A percentile compares a stretch with the other conserved stretches of the same genome.
Conservation (phyloP, 2,329 filamentous ascomycete species). For the Diplodia sapinea region DNA sequence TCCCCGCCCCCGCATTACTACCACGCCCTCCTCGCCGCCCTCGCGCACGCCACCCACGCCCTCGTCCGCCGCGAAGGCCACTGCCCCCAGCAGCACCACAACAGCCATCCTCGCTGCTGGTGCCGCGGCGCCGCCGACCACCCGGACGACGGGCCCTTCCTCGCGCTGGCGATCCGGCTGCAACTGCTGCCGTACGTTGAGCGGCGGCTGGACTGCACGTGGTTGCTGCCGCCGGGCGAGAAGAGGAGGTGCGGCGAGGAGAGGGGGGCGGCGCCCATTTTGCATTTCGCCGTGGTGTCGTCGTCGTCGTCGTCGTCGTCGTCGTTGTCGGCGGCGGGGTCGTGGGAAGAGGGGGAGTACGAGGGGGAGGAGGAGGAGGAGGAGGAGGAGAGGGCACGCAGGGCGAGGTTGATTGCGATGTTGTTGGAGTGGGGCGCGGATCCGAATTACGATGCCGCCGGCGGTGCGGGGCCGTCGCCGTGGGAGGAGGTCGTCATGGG, state of each 20-base stretch:
- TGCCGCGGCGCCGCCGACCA: slow-evolving; percentile 16
- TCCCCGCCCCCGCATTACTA: not conserved
- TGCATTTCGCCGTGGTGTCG: slow-evolving; percentile 1
- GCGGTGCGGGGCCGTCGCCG: not conserved
- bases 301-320: too few relatives aligned
- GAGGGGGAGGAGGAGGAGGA: not conserved
- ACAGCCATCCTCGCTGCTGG: not conserved
- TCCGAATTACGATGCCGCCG: not conserved
- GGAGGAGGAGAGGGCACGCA: not conserved
- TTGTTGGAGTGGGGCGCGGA: slow-evolving; percentile 18
- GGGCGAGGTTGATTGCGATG: not conserved
- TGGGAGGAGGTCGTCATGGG: slow-evolving; percentile 15
- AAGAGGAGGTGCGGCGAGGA: not conserved
- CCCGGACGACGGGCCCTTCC: not conserved
- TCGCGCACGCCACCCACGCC: not conserved
- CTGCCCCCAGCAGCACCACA: not conserved
- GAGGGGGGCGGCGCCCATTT: slow-evolving; percentile 36
- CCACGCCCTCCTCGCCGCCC: not conserved
- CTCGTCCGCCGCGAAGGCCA: not conserved
- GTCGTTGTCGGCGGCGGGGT: too few relatives aligned
- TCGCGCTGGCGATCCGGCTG: not conserved
- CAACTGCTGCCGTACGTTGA: not conserved
- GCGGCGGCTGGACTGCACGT: not conserved
- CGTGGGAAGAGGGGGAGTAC: not conserved
- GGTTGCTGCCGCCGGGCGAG: not conserved